phyloP scores from a whole-genome alignment of 2,329 filamentous ascomycete species.

The Aspergillus pseudotamarii region DNA sequence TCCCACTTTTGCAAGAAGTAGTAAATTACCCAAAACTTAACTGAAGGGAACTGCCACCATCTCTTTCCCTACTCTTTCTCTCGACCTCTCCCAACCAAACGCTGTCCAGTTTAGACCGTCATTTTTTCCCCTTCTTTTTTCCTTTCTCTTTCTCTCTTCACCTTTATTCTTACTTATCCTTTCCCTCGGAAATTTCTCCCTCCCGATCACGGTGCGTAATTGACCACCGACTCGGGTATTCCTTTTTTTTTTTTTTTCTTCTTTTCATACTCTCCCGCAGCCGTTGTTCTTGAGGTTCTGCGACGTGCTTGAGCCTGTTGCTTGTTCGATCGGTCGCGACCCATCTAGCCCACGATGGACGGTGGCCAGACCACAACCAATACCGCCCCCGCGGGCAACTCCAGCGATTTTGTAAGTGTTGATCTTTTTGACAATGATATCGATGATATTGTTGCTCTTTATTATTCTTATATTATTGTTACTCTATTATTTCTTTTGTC shows the following conservation, averaged over 20 bases:
- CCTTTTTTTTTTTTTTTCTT: slow-evolving; percentile 17
- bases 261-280: slow-evolving; percentile 1
- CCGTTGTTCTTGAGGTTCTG: slow-evolving; percentile 19
- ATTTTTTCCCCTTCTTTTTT: slow-evolving; percentile 3
- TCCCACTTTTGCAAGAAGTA: slow-evolving; percentile 11
- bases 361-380: slow-evolving; percentile 45
- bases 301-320: slow-evolving; percentile 28
- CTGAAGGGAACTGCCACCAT: slow-evolving; percentile 6
- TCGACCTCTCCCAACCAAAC: slow-evolving; percentile 12
- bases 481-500: not conserved
- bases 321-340: slow-evolving; percentile 44
- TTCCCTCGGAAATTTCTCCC: not conserved
- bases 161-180: slow-evolving; percentile 7
- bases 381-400: slow-evolving; percentile 68
- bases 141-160: slow-evolving; percentile 19
- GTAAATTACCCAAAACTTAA: slow-evolving; percentile 10
- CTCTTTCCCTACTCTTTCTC: slow-evolving; percentile 6
- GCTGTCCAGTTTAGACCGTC: not conserved
- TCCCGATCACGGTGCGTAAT: not conserved
- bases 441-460: slow-evolving; percentile 26
- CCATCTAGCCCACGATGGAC: slow-evolving; percentile 49
- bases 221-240: not conserved
- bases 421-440: slow-evolving; percentile 14
- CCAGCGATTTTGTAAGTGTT: slow-evolving; percentile 87
- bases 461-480: not conserved